Base-by-base conservation (phyloP, 2,329 filamentous ascomycete species). In the Fusarium virguliforme region DNA sequence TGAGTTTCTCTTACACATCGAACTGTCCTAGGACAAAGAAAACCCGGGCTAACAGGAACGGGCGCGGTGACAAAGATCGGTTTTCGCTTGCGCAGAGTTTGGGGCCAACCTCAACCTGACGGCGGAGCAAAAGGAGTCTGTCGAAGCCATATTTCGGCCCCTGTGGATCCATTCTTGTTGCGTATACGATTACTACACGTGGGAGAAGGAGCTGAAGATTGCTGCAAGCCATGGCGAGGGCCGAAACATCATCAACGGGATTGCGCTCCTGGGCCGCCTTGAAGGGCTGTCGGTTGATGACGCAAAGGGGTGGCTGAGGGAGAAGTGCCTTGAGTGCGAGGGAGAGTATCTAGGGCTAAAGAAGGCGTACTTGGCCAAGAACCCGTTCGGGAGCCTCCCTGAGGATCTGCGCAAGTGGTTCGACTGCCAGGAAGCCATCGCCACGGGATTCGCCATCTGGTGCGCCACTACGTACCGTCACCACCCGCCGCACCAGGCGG, bases 321-420 rank as follows among this genome's bases (percentile, higher is more conserved):
- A 18, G 6, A 40, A 40, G 9, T 40, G 37, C 8, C 18, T 40
- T 8, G 37, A 40, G n/a, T 40, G 37, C n/a, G 37, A 40, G 37
- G 37, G 18, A 18, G n/a, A 40, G 37, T 40, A 40, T 8, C 37
- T 40, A 7, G 9, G 8, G 8, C 37, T 40, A 15, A 40, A 40
- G 37, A 18, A 18, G n/a, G 37, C 8, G 1, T 40, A 40, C 37
- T 18, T 40, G 4, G 8, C 37, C 4, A 18, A 18, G 4, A 40
- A 18, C 37, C n/a, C 37, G 10, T 18, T 8, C n/a, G 37, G 9
- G 18, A 40, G 37, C 37, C 37, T 40, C 8, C 37, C 37, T 8
- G 37, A 40, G 37, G 37, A 40, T n/a, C n/a, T 40, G n/a, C 37
- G 37, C 37, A 40, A 18, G 37, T 40, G 37, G 37, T 40, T 40